Evolutionary conservation across 441 rosid genomes (phyloP).

Genomic region (Euphorbia celastroides): DNA sequence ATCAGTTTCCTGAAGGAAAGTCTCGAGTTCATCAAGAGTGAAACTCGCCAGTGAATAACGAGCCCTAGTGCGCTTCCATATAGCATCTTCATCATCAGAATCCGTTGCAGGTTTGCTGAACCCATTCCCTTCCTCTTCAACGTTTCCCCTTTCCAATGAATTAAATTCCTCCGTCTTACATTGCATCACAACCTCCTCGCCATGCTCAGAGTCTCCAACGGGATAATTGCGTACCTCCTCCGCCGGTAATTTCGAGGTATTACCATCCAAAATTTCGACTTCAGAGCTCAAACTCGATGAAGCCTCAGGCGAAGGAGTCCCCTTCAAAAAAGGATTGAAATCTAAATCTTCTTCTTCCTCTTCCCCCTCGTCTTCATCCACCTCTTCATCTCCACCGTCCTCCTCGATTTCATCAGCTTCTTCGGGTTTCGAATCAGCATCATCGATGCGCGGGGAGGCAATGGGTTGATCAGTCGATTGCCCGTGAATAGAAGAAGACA

Average conservation of each 20-base stretch:
- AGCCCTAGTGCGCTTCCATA: slow-evolving; percentile 91
- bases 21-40: slow-evolving; percentile 97
- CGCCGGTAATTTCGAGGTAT: slow-evolving; percentile 20
- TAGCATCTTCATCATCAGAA: slow-evolving; percentile 52
- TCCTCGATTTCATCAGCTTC: slow-evolving; percentile 19
- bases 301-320: slow-evolving; percentile 62
- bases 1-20: slow-evolving; percentile 95
- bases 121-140: slow-evolving; percentile 23
- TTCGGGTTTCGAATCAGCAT: slow-evolving; percentile 16
- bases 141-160: slow-evolving; percentile 16
- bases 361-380: slow-evolving; percentile 31
- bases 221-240: slow-evolving; percentile 21
- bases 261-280: slow-evolving; percentile 43
- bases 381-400: slow-evolving; percentile 2
- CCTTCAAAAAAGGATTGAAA: slow-evolving; percentile 78
- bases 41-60: slow-evolving; percentile 79
- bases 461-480: slow-evolving; percentile 24
- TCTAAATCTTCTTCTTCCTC: slow-evolving; percentile 79
- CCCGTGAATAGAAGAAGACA: slow-evolving; percentile 17
- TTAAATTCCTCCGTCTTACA: slow-evolving; percentile 30
- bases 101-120: slow-evolving; percentile 21
- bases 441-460: slow-evolving; percentile 8
- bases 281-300: slow-evolving; percentile 93
- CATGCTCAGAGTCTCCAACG: slow-evolving; percentile 37
- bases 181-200: slow-evolving; percentile 39